Conservation (phyloP, 2,329 filamentous ascomycete genomes). For the Orbilia oligospora region DNA sequence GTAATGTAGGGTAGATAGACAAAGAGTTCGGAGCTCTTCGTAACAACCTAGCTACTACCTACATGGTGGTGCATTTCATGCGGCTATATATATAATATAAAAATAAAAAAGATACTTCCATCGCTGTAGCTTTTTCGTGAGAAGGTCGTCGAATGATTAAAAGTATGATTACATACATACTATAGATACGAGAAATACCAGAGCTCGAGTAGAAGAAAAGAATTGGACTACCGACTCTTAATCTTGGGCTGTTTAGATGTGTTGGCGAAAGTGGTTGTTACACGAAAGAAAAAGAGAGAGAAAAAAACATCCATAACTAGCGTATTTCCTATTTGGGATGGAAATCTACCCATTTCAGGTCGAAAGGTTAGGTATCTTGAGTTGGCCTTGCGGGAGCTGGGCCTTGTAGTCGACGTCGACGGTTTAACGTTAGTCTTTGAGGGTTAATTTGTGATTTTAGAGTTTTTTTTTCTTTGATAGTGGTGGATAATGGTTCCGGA, state of each 20-base stretch:
- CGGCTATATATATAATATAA: no score
- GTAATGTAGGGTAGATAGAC: neutral
- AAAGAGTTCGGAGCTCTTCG: neutral
- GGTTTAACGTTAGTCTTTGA: no score
- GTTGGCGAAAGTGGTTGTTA: neutral
- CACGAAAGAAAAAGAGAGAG: neutral
- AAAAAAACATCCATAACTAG: neutral
- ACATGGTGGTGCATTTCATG: neutral
- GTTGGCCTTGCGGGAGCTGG: neutral
- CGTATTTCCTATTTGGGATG: neutral
- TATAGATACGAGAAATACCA: neutral
- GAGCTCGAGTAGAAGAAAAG: neutral
- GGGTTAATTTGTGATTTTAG: no score
- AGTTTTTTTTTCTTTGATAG: no score
- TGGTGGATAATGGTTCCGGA: no score
- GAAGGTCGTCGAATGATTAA: no score
- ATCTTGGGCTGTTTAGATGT: neutral
- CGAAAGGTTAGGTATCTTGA: neutral
- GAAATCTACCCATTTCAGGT: neutral
- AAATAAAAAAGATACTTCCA: no score
- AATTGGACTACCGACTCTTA: no score
- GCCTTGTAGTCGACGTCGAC: no score
- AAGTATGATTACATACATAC: no score
- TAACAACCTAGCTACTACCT: no score
- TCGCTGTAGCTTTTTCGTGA: no score